Evolutionary conservation across 2,329 filamentous ascomycete genomes (phyloP), one percentile per base, ranked within the genome.

Genomic region (Penicillium sp.): DNA sequence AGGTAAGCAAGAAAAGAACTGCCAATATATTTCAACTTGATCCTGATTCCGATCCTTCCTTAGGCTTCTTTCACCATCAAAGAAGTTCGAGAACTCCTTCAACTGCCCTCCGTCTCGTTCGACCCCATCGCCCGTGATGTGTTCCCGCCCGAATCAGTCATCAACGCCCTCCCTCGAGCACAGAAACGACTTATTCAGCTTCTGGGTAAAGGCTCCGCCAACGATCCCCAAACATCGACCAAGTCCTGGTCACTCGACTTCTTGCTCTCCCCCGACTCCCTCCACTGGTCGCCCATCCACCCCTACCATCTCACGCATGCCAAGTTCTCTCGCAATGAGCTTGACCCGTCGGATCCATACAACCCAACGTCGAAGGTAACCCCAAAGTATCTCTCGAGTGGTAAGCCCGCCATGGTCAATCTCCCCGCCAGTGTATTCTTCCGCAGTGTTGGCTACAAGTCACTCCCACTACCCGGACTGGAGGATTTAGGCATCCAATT

Each of bases 11-110:
- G 15, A 36, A 36, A 2, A 45, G 29, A 15, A 10, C 7, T 17
- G 15, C n/a, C 18, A 23, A 24, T 7, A 27, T 20, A 34, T 29
- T 15, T 30, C 33, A 40, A 27, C 3, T 17, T 15, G 7, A 40
- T 27, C 8, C 17, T 13, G 2, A 23, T 7, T 4, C 39, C 13
- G 13, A 40, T 23, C 20, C 17, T 18, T 8, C 17, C 17, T 3
- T 29, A 93, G 86, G 93, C 91, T 20, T 86, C 94, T 1, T 97
- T 96, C 64, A 97, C 93, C 0, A 96, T 96, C 69, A 97, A 97
- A 72, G 94, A 99, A 75, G 77, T 91, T 13, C 85, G 94, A 29
- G 94, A 99, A 72, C 77, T 99, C 3, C 86, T 96, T 75, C 88
- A 89, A 43, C 80, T 97, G 2, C 82, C 84, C 0, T 77, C 77